Base-by-base conservation (phyloP, 345 rosid genomes). In the Eucalyptus dawsonii region DNA sequence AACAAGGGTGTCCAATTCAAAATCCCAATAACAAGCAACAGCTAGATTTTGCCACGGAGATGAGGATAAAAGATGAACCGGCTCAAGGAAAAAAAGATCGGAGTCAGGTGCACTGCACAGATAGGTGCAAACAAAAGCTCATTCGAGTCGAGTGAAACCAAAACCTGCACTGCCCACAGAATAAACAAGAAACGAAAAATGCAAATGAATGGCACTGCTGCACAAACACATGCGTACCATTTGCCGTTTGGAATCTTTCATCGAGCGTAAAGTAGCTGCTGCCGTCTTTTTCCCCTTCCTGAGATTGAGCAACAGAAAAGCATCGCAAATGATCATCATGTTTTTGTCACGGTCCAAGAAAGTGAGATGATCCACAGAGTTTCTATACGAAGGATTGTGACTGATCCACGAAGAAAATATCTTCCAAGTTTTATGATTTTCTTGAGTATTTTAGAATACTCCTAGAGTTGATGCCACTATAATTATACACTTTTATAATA, bases 221-320 rank as follows among this genome's bases (percentile, higher is more conserved):
- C 87, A n/a, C 17, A 65, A 67, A 65, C 27, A 50, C 37, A 88
- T 88, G 92, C 95, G 83, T 89, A 94, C 96, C 95, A 88, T 87
- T 86, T 47, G 88, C 88, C 72, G 40, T 76, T 51, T 88, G 92
- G 88, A 90, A 76, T 56, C 90, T 91, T 44, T 86, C 88, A 83
- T 87, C 92, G 80, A 90, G 80, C 90, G 80, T 85, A 50, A 72
- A 89, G 17, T 86, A 88, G 86, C 86, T 87, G 65, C 76, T 47
- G 34, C 90, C 88, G 44, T 89, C 92, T 22, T 87, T 40, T 91
- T 94, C 95, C 67, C 93, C 94, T 83, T 93, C 97, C 97, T 95
- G 91, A 76, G 88, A 92, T 87, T 47, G 53, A 86, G 60, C 13
- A 69, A 69, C 80, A 19, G 56, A 53, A 16, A 51, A 69, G 44